phyloP scores from a whole-genome alignment of 495 filamentous ascomycete genomes.

The Corynascus novoguineensis region DNA sequence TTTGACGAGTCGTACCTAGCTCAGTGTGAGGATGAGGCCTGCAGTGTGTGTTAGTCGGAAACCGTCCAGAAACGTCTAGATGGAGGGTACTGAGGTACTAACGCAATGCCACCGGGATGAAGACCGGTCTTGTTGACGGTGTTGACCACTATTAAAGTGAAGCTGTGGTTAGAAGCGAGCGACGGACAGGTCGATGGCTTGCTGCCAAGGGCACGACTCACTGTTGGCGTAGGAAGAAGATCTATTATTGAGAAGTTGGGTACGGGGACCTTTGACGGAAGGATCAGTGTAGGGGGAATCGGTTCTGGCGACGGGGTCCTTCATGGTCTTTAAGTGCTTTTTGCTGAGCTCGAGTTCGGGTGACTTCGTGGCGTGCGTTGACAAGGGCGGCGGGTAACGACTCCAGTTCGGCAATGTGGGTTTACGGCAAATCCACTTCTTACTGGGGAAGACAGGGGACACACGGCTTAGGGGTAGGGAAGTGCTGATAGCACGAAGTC shows the following conservation, averaged over 20 bases:
- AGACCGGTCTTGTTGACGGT: slow-evolving; percentile 84
- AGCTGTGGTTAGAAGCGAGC: slow-evolving; percentile 3
- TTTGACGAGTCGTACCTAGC: slow-evolving; percentile 48
- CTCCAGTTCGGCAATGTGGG: slow-evolving; percentile 21
- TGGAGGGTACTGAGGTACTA: slow-evolving; percentile 38
- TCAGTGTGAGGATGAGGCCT: slow-evolving; percentile 91
- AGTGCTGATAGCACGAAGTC: slow-evolving; percentile 16
- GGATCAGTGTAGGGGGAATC: slow-evolving; percentile 48
- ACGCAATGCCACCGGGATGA: slow-evolving; percentile 89
- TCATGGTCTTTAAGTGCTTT: slow-evolving; percentile 45
- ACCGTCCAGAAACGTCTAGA: slow-evolving; percentile 7
- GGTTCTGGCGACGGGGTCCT: slow-evolving; percentile 44
- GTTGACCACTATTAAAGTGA: slow-evolving; percentile 53
- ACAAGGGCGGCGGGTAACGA: slow-evolving; percentile 23
- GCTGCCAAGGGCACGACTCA: slow-evolving; percentile 22
- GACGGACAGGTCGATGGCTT: not conserved
- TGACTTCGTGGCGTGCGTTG: slow-evolving; percentile 20
- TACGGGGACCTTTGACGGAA: slow-evolving; percentile 40
- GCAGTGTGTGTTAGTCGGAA: slow-evolving; percentile 18
- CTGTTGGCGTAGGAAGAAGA: slow-evolving; percentile 37
- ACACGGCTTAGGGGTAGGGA: slow-evolving; percentile 10
- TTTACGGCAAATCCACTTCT: slow-evolving; percentile 26
- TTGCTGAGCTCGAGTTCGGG: slow-evolving; percentile 9
- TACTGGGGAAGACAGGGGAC: slow-evolving; percentile 24
- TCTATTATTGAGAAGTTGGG: slow-evolving; percentile 28